These are phyloP conservation scores for Neurospora sp. DNA, from an alignment of 495 filamentous ascomycete genomes.

Conservation along the genomic window DNA sequence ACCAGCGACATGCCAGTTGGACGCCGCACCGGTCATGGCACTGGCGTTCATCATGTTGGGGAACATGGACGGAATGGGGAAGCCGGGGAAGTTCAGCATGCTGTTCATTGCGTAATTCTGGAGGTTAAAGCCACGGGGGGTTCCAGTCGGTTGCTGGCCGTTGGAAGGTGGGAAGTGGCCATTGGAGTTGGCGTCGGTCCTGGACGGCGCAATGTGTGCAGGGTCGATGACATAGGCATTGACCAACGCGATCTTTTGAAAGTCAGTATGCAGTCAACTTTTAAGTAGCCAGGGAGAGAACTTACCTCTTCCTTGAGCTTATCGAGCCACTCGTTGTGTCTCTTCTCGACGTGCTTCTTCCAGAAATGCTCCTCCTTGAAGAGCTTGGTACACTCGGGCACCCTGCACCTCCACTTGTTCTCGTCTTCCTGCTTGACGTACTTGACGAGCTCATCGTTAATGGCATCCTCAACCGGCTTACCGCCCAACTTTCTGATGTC, in stretches of 20 bases:
- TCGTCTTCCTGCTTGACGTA: conserved; percentile 95
- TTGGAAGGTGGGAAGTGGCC: conserved; percentile 80
- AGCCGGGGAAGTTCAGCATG: conserved; percentile 46
- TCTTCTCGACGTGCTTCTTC: conserved; percentile 96
- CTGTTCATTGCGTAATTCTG: conserved; percentile 46
- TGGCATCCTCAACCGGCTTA: conserved; percentile 70
- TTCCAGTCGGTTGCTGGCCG: conserved; percentile 65
- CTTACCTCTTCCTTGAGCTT: conserved; percentile 73
- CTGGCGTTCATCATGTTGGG: conserved; percentile 48
- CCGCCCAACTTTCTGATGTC: conserved; percentile 85
- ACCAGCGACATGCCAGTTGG: conserved; percentile 34
- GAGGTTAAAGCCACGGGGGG: conserved; percentile 85
- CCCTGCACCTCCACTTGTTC: conserved; percentile 90
- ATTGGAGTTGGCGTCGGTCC: conserved; percentile 94
- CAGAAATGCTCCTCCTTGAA: conserved; percentile 97
- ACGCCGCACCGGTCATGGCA: conserved; percentile 28
- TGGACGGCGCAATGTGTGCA: conserved; percentile 80
- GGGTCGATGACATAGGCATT: conserved; percentile 93
- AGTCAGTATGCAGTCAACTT: background rate
- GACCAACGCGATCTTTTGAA: conserved; percentile 62
- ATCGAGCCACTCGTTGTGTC: conserved; percentile 81
- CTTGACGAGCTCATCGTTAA: conserved; percentile 78
- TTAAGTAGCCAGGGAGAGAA: conserved; percentile 1
- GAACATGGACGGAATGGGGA: conserved; percentile 39
- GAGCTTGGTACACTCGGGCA: conserved; percentile 88